Base-by-base conservation (phyloP, 2,329 filamentous ascomycete species). In the Pochonia chlamydosporia region DNA sequence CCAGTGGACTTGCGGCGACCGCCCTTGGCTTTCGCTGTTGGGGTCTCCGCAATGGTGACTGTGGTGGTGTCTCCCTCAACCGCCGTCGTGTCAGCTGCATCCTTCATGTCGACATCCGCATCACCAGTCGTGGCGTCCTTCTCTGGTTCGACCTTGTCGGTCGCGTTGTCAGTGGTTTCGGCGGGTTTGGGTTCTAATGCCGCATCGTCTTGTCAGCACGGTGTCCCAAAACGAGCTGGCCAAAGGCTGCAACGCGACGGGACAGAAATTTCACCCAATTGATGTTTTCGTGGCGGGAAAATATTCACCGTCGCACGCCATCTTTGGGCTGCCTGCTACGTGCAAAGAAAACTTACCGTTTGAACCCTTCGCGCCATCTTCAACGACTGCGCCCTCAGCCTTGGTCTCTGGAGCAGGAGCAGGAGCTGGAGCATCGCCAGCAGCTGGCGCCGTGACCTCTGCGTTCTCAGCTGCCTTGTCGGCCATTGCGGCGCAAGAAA, bases 1-100 rank as follows among this genome's bases (percentile, higher is more conserved):
- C 77, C 78, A 36, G 74, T 75, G 21, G 89, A 95, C 76, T 93
- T 93, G 71, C 89, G 87, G 62, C 77, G 77, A 70, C 89, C 84
- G 9, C 80, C 81, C 53, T 74, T 73, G 51, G 55, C 57, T 46
- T 69, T 68, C 39, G 55, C 54, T 8, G 57, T 49, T 9, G 64
- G 55, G 21, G 62, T 63, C 40, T 64, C 62, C 28, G 51, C 52
- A 20, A 58, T 46, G 16, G 56, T 56, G 18, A 51, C 56, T 30
- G 57, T 53, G 45, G 58, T 47, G 41, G 58, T 50, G 30, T 47
- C 45, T 4, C n/a, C 44, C 25, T 50, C 48, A 24, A 33, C 41
- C n/a, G 21, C 25, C 4, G 42, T 43, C 24, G 45, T 36, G 26
- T 50, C 48, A 25, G 59, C 54, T 24, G 56, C 62, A 57, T 68